A percentile compares a stretch with the other conserved stretches of the same genome.
Evolutionary conservation across 2,329 filamentous ascomycete species (phyloP).

Genomic region (Stachybotrys elegans): DNA sequence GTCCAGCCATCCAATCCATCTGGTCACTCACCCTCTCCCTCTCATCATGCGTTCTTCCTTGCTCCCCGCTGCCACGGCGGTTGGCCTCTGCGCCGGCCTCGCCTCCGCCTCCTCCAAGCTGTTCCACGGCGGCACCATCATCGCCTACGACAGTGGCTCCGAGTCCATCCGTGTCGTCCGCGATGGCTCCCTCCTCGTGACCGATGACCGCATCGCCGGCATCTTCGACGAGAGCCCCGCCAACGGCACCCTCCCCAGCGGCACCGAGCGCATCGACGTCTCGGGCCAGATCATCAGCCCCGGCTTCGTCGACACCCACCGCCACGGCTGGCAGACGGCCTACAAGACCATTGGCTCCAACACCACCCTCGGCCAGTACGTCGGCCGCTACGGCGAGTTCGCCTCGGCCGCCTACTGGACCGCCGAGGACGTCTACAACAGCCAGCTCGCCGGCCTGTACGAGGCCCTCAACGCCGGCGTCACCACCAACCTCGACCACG

Average conservation of each 20-base stretch:
- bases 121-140: conserved; percentile 31
- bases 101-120: conserved; percentile 9
- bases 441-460: conserved; percentile 40
- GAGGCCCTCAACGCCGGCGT: conserved; percentile 49
- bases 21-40: too few relatives aligned
- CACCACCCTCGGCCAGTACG: conserved; percentile 43
- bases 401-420: conserved; percentile 25
- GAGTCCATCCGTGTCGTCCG: conserved; percentile 30
- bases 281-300: conserved; percentile 47
- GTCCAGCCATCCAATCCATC: too few relatives aligned
- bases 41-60: neutral
- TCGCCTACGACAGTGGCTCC: conserved; percentile 30
- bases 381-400: conserved; percentile 32
- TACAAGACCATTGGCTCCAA: conserved; percentile 49
- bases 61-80: neutral
- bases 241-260: conserved; percentile 6
- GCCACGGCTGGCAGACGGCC: conserved; percentile 51
- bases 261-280: conserved; percentile 39
- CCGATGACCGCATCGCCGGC: conserved; percentile 28
- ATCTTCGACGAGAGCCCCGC: conserved; percentile 18
- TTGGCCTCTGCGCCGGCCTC: neutral
- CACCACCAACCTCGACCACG: conserved; percentile 48
- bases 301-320: conserved; percentile 53
- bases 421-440: conserved; percentile 39
- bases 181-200: conserved; percentile 34